Base-by-base conservation (phyloP, 345 rosid species). In the Aurinia saxatilis region DNA sequence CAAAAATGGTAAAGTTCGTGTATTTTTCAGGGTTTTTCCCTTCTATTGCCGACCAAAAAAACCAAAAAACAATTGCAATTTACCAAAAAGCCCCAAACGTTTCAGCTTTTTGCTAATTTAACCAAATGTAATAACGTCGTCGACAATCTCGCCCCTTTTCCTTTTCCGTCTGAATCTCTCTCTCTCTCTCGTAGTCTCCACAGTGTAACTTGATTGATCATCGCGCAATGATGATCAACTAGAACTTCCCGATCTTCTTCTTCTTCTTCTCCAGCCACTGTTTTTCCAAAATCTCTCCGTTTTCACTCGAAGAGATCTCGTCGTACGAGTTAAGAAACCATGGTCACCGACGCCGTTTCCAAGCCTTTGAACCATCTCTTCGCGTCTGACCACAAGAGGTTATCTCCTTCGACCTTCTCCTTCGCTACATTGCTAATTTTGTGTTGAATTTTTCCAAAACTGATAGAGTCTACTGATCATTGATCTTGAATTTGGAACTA, bases 341-440 rank as follows among this genome's bases (percentile, higher is more conserved):
- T 74, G 85, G 50, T 78, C 68, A 67, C 68, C 67, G 66, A 78
- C 60, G 65, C 72, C 53, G 48, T 66, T 50, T 58, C 60, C 13
- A 73, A 75, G 42, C 35, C 79, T 62, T 56, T 63, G 12, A 80
- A 60, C 18, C 53, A 78, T 36, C 74, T 78, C 65, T 33, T 74
- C 77, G 63, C 82, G 34, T 84, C 84, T 65, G 97, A 90, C 39
- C 82, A 79, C 73, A 87, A 85, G 75, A 79, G 97, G 97, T 90
- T 90, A 29, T 35, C 17, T 34, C 19, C 40, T n/a, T n/a, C n/a
- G n/a, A n/a, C n/a, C n/a, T n/a, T n/a, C n/a, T 41, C 35, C n/a
- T 2, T 55, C 6, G 30, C 60, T 21, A 59, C 72, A 67, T 67
- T 67, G 31, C 3, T 42, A 31, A 0, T 25, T 31, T 52, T 42